These are phyloP conservation scores for Spizellomyces sp. DNA, from an alignment of 192 early-diverging fungal genomes.

Conservation along the genomic window DNA sequence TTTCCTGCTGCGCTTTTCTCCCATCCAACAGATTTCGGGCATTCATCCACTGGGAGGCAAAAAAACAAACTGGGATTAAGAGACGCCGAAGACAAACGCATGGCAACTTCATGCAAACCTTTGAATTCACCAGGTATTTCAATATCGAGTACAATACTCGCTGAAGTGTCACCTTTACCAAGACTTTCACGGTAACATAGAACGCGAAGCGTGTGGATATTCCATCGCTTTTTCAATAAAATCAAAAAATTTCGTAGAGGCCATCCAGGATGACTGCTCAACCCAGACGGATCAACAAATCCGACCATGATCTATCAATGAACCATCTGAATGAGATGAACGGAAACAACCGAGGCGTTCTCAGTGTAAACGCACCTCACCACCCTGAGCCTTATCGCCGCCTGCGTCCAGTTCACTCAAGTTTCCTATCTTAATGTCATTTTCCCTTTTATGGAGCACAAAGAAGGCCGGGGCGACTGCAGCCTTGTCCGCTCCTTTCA, in stretches of 20 bases:
- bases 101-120: constrained; percentile 19
- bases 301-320: constrained; percentile 52
- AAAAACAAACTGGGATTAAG: too few species aligned
- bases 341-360: too few species aligned
- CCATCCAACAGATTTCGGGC: constrained; percentile 85
- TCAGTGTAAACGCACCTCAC: too few species aligned
- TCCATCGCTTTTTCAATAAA: constrained; percentile 56
- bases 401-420: too few species aligned
- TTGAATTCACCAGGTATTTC: constrained; percentile 43
- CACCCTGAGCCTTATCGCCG: too few species aligned
- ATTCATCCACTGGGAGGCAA: background rate
- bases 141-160: constrained; percentile 51
- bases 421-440: too few species aligned
- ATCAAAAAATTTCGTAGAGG: constrained; percentile 88
- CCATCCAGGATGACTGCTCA: constrained; percentile 84
- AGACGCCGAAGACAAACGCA: too few species aligned
- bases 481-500: background rate
- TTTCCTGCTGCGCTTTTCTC: constrained; percentile 81
- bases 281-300: constrained; percentile 85
- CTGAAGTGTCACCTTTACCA: constrained; percentile 41
- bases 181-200: constrained; percentile 66
- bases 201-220: constrained; percentile 52
- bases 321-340: too few species aligned
- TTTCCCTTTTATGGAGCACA: too few species aligned
- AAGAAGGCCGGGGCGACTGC: too few species aligned